Evolutionary conservation across 1,284 basidiomycete genomes (phyloP), one percentile per base, ranked within the genome.

Genomic region (Pascua guehoae): DNA sequence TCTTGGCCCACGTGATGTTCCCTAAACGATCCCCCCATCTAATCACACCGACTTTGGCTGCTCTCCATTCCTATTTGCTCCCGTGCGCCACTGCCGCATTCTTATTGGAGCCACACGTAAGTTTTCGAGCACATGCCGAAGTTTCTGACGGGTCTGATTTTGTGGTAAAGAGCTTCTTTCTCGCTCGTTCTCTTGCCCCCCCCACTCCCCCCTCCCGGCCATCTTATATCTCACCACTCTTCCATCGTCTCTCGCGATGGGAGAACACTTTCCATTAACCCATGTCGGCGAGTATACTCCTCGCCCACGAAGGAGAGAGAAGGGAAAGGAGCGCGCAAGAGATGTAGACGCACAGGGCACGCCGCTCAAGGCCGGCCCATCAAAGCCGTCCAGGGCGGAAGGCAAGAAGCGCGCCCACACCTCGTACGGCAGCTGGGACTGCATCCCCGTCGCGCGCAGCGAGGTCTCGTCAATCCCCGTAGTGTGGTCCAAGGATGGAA

Each of bases 401-500:
- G 24, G 24, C 24, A 32, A 32, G 18, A 59, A 55, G 55, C 53
- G 40, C 38, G 16, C 12, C 17, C 24, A 32, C 24, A 36, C 41
- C 40, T 24, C 49, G 44, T 41, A 50, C 15, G 18, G 32, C 10
- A 46, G 50, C 14, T 76, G 74, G 74, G 66, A 72, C 42, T 66
- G 64, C 52, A 65, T 73, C 15, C 68, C 74, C 38, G 62, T 94
- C 53, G 86, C 88, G 41, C 87, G 89, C 72, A 82, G 85, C 37
- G 82, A 83, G 58, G 81, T 85, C 36, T 88, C 84, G 61, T 81
- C 79, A 55, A 81, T 84, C 47, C 82, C 88, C 9, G 86, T 88
- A 43, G 78, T 91, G 57, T 91, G 91, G 76, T 90, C 89, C 38
- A 86, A 82, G 70, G 91, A 95, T 75, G 88, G 88, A 76, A 86